Base-by-base conservation (phyloP, 208 protist genomes). In the Phytomonas serpens region DNA sequence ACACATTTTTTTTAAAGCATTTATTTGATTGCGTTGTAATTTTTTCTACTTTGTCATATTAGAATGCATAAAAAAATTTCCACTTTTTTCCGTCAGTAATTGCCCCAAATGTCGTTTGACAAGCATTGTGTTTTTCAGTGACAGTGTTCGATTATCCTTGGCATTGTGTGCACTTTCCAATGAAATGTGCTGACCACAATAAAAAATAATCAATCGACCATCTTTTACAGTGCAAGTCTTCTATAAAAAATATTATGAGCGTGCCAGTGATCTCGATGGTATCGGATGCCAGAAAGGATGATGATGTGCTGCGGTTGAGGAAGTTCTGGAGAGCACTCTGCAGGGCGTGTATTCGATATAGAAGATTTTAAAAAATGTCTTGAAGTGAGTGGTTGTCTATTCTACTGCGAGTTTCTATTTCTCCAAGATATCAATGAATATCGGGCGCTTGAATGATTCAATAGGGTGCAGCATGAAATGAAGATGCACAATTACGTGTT, bases 1-100 rank as follows among this genome's bases (percentile, higher is more conserved):
- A 29, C 42, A n/a, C 65, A 62, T 33, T 64, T 69, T n/a, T 73
- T 64, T 67, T 67, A 5, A 51, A 57, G 16, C 13, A 27, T 23
- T 5, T 37, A 66, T 66, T 67, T 67, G 63, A 5, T 51, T 67
- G 23, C 0, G 16, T 19, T 38, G 16, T n/a, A 67, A 6, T 47
- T 29, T 67, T 67, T 38, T 61, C 11, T 23, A 67, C 19, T 27
- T 67, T 67, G 34, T 57, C 19, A 27, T 27, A 9, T 67, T 27
- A 27, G 4, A 57, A 57, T 57, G 4, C 16, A 57, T 57, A 57
- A 19, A 27, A 19, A 6, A 0, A 7, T 27, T 57, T 27, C 19
- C 19, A 27, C 47, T 23, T 23, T 9, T 57, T 57, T 57, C 47
- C 16, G 16, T 27, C 19, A 23, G 11, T 57, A 27, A 27, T 27